Base-by-base conservation (phyloP, 2,329 filamentous ascomycete genomes). In the Raffaelea albimanens region DNA sequence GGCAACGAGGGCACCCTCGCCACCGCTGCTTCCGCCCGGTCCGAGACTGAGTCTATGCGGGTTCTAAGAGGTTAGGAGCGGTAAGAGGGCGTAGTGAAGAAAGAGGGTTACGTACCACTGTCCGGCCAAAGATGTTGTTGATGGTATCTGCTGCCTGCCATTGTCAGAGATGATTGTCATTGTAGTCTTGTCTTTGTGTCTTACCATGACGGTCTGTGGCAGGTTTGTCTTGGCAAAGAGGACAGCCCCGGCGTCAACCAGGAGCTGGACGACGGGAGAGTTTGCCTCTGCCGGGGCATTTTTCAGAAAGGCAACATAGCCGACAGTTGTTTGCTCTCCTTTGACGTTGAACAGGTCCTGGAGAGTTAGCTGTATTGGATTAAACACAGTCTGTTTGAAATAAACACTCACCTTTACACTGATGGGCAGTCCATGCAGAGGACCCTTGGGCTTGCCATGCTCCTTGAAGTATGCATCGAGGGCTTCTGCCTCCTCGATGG, bases 11-110 rank as follows among this genome's bases (percentile, higher is more conserved):
- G 81, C 81, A 10, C 73, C 73, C 57, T 86, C 82, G 38, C 82
- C 82, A 3, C 82, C 82, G 0, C 78, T 82, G 33, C 74, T 80
- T 5, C 82, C 82, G 9, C 82, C 82, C 31, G 73, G 73, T 0
- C 79, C 83, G 2, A 78, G 66, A 4, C 63, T 63, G 21, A 76
- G 70, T 56, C 83, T 82, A 4, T 65, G 61, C 0, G 82, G 82
- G 56, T 83, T 83, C 19, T 78, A 60, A 13, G 25, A 7, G 13
- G 25, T 7, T 29, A 29, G 25, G 25, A 7, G 25, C 25, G 25
- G 25, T 13, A 7, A 29, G 25, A 29, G 13, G 25, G 25, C n/a
- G n/a, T n/a, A n/a, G n/a, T n/a, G n/a, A n/a, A n/a, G 82, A 56
- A 82, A 83, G 19, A 78, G 60, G 0, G 78, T 81, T 29, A 29